phyloP scores from a whole-genome alignment of 768 basidiomycete genomes.

The Neoboletus brunneissimus region DNA sequence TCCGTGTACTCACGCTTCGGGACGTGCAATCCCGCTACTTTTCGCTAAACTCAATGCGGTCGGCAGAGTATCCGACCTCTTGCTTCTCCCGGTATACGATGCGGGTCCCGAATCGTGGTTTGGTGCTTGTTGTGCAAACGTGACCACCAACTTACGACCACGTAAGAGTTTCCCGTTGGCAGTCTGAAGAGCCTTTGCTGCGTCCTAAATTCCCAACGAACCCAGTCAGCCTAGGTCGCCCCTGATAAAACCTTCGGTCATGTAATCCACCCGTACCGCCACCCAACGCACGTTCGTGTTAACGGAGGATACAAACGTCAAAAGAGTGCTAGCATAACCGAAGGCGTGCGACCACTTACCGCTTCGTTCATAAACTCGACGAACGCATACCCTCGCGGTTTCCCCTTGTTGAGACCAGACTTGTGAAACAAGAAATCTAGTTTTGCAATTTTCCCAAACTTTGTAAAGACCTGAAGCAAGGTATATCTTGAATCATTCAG shows the following conservation, averaged over 20 bases:
- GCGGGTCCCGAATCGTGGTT: constrained; percentile 27
- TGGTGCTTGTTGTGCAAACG: constrained; percentile 85
- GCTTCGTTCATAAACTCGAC: constrained; percentile 77
- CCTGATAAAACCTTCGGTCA: constrained; percentile 20
- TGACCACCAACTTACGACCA: constrained; percentile 88
- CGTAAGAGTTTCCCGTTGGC: constrained; percentile 80
- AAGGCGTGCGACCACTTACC: constrained; percentile 52
- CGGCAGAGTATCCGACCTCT: constrained; percentile 60
- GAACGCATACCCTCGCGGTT: constrained; percentile 94
- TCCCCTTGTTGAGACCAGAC: constrained; percentile 81
- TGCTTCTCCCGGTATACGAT: constrained; percentile 36
- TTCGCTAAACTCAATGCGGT: constrained; percentile 90
- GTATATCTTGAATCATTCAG: constrained; percentile 58
- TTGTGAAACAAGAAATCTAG: constrained; percentile 97
- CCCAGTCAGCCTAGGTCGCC: constrained; percentile 17
- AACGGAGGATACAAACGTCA: constrained; percentile 26
- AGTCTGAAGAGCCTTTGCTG: constrained; percentile 66
- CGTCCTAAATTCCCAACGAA: constrained; percentile 60
- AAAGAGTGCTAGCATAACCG: constrained; percentile 19
- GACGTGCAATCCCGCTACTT: constrained; percentile 50
- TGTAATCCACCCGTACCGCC: constrained; percentile 16
- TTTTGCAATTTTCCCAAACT: constrained; percentile 89
- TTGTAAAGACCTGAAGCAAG: constrained; percentile 85
- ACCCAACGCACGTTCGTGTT: constrained; percentile 20
- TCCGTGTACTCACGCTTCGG: constrained; percentile 41